A percentile compares a stretch with the other conserved stretches of the same genome.
Evolutionary conservation across 305 asterid species (phyloP).

Genomic region (Fraxinus ornus): DNA sequence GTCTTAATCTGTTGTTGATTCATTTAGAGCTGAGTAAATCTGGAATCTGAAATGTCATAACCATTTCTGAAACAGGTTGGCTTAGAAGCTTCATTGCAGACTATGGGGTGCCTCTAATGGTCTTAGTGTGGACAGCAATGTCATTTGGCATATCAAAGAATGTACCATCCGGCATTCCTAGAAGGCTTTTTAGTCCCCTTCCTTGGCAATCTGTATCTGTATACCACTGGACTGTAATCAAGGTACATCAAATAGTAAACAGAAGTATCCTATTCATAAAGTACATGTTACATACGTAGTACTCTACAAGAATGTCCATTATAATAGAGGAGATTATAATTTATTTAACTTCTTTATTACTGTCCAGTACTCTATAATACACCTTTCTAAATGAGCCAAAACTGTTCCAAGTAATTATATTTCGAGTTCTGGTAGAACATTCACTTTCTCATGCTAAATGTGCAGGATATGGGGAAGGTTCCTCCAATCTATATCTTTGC

Average conservation of each 20-base stretch:
- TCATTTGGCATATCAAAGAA: constrained; percentile 45
- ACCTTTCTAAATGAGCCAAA: background rate
- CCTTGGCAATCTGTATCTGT: constrained; percentile 65
- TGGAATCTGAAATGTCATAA: background rate
- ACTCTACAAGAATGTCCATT: background rate
- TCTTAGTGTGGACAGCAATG: constrained; percentile 63
- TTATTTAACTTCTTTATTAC: background rate
- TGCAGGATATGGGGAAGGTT: constrained; percentile 79
- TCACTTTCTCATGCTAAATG: background rate
- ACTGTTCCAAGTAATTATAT: background rate
- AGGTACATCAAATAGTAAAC: constrained; percentile 37
- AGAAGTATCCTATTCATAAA: background rate
- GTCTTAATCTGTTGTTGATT: background rate
- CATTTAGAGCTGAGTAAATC: background rate
- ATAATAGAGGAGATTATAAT: background rate
- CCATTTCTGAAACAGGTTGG: constrained; percentile 36
- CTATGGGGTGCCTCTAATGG: constrained; percentile 80
- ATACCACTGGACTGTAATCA: constrained; percentile 69
- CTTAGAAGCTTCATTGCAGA: constrained; percentile 68
- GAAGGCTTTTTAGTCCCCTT: constrained; percentile 60
- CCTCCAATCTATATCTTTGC: constrained; percentile 56
- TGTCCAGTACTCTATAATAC: background rate
- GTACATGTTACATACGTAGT: background rate
- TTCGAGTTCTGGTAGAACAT: background rate
- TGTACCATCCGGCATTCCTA: constrained; percentile 73